These are phyloP conservation scores for Fusarium annulatum DNA, from an alignment of 2,329 filamentous ascomycete species.

Conservation along the genomic window DNA sequence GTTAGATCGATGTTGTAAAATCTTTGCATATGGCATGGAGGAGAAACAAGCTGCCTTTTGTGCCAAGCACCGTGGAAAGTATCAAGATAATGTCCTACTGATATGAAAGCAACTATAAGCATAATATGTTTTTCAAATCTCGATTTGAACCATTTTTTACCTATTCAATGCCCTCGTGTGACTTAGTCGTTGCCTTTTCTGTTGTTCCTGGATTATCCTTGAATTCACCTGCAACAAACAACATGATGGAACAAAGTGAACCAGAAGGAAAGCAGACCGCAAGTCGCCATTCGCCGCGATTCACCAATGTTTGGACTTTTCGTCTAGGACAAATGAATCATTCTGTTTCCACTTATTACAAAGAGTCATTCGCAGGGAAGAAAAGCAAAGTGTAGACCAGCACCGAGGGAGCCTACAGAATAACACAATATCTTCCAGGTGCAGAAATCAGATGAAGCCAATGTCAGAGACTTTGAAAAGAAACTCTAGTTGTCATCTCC, in stretches of 20 bases:
- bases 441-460: not conserved
- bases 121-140: not conserved
- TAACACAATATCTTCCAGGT: not conserved
- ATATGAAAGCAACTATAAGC: not conserved
- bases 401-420: not conserved
- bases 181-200: conserved; percentile 1
- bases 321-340: not conserved
- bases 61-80: not conserved
- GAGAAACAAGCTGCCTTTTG: not conserved
- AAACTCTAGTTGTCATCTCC: not conserved
- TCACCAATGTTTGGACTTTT: not conserved
- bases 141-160: not conserved
- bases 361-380: not conserved
- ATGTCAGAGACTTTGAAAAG: not conserved
- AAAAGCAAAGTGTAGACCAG: not conserved
- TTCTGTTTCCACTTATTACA: not conserved
- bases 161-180: not conserved
- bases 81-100: not conserved
- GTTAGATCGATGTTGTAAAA: not conserved
- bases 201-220: not conserved
- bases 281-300: not conserved
- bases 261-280: not conserved
- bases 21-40: not conserved
- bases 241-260: not conserved
- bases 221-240: conserved; percentile 2